Evolutionary conservation across 2,329 filamentous ascomycete species (phyloP), one percentile per base, ranked within the genome.

Genomic region (Calonectria fujianensis): DNA sequence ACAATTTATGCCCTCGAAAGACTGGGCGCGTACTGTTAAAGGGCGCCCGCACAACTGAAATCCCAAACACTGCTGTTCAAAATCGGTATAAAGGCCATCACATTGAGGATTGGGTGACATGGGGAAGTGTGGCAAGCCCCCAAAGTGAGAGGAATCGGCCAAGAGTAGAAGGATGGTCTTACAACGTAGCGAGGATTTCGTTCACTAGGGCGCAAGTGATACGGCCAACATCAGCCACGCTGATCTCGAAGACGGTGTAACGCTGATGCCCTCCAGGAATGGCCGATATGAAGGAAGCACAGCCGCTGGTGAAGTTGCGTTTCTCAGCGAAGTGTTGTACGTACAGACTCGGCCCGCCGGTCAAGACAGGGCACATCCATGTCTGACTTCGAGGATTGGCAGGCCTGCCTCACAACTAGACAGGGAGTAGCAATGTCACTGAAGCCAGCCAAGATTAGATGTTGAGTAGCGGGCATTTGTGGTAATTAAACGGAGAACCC

Each of bases 241-340:
- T 79, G 76, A 77, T 78, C 75, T 81, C 80, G 78, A 81, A 81
- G 79, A 80, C 76, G 59, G 80, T 81, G 77, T 54, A 75, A 81
- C 79, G 54, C 75, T 75, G 69, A 77, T 67, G 75, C 76, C 75
- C 74, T 59, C 37, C 75, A 59, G 72, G 70, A 68, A 74, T 77
- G 72, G 67, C 74, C 72, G 66, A 75, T 72, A 64, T 52, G 70
- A 69, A 37, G 70, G 80, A 74, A 61, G 69, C 74, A 80, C 76
- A 76, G 37, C 41, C 52, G 57, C 72, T 72, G 68, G 70, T 76
- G 72, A 75, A 63, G 67, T 70, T 75, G 72, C 57, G 61, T 74
- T 67, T 45, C 67, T 73, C 70, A 72, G 69, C 31, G 41, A 71
- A 63, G 48, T 51, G 79, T 79, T 76, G 77, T 67, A 79, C 78